Percentiles rank a stretch among this genome's conserved stretches.
phyloP scores from a whole-genome alignment of 495 filamentous ascomycete species.

The Aspergillus asperescens region DNA sequence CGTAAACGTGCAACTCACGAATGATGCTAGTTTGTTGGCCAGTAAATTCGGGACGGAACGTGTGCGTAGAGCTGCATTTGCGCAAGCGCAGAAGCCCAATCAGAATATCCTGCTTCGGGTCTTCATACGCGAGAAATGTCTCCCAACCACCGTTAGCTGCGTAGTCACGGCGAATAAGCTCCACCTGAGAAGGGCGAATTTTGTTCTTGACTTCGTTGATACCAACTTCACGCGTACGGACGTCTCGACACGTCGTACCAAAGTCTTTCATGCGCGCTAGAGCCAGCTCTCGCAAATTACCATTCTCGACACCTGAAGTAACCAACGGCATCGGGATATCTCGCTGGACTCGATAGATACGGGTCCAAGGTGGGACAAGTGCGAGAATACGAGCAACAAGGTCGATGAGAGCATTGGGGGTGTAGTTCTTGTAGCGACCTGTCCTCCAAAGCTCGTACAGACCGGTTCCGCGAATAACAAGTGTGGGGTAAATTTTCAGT shows the following conservation, averaged over 20 bases:
- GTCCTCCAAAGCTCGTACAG: conserved; percentile 97
- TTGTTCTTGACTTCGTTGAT: conserved; percentile 99
- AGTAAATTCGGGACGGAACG: conserved; percentile 82
- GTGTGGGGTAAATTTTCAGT: conserved; percentile 94
- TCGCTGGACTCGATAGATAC: conserved; percentile 96
- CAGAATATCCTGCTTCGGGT: conserved; percentile 96
- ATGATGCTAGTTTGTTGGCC: conserved; percentile 87
- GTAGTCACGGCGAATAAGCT: conserved; percentile 95
- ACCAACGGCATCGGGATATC: conserved; percentile 99
- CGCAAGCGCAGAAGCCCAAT: conserved; percentile 86
- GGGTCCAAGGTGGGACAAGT: conserved; percentile 92
- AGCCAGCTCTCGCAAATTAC: conserved; percentile 89
- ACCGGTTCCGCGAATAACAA: conserved; percentile 95
- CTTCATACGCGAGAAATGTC: conserved; percentile 95
- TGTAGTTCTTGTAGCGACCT: conserved; percentile 96
- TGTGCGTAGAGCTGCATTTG: conserved; percentile 84
- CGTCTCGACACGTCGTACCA: conserved; percentile 92
- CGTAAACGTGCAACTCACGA: conserved; percentile 93
- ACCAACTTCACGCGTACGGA: conserved; percentile 95
- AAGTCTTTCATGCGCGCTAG: conserved; percentile 97
- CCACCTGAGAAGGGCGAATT: conserved; percentile 91
- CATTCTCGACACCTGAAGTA: conserved; percentile 94
- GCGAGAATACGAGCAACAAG: conserved; percentile 92
- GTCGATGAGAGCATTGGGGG: conserved; percentile 91
- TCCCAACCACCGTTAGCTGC: conserved; percentile 95